phyloP scores from a whole-genome alignment of 108 stramenopile species.

The Pseudonitzschia pungens region DNA sequence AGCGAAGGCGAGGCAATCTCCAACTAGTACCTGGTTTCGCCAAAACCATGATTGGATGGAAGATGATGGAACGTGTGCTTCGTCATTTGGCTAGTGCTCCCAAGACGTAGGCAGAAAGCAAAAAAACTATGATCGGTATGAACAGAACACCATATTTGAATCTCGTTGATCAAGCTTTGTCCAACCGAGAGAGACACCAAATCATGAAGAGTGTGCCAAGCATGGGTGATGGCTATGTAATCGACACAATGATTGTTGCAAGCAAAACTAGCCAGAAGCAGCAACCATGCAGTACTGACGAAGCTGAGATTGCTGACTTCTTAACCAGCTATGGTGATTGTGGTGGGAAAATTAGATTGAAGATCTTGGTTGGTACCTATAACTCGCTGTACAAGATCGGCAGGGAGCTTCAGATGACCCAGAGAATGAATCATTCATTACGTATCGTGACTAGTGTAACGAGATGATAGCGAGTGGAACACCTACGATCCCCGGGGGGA shows the following conservation, averaged over 20 bases:
- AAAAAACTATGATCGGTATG: not conserved
- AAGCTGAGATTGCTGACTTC: not conserved
- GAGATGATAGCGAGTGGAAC: no score
- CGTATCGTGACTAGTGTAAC: no score
- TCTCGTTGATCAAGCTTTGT: not conserved
- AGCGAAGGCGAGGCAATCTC: not conserved
- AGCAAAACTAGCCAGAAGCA: not conserved
- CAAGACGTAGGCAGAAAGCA: not conserved
- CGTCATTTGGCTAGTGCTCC: not conserved
- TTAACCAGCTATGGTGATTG: not conserved
- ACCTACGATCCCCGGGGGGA: no score
- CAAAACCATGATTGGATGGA: not conserved
- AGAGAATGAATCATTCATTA: no score
- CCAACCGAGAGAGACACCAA: not conserved
- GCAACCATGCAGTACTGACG: not conserved
- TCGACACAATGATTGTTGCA: constrained; percentile 5
- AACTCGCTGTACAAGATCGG: not conserved
- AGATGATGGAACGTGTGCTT: not conserved
- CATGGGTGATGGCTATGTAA: not conserved
- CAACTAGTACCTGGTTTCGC: not conserved
- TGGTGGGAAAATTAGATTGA: not conserved
- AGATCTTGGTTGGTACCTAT: not conserved
- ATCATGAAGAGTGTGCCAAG: not conserved
- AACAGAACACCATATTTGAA: not conserved
- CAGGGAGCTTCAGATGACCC: no score